Evolutionary conservation across 495 filamentous ascomycete genomes (phyloP).

Genomic region (Trichoderma gamsii): DNA sequence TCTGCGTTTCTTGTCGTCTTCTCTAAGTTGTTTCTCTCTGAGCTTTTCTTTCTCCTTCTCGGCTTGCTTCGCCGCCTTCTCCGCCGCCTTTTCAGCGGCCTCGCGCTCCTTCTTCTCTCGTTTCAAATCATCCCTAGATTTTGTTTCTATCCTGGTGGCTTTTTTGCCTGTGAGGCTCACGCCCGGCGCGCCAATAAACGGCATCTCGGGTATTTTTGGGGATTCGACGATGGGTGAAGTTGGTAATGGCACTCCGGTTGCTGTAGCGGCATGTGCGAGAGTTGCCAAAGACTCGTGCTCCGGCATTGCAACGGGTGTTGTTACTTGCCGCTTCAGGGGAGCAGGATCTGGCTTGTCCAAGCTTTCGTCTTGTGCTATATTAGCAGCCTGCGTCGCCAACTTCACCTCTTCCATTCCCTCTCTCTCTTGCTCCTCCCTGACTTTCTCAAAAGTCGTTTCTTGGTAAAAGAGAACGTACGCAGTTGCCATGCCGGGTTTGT

Average conservation of each 20-base stretch:
- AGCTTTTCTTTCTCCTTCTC: constrained; percentile 63
- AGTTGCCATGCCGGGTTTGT: constrained; percentile 82
- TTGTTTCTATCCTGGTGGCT: constrained; percentile 32
- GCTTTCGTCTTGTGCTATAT: constrained; percentile 41
- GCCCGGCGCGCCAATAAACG: constrained; percentile 31
- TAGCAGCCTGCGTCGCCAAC: constrained; percentile 49
- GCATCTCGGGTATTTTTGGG: constrained; percentile 4
- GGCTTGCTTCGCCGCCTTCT: constrained; percentile 59
- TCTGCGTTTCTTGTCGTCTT: constrained; percentile 44
- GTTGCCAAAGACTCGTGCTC: constrained; percentile 47
- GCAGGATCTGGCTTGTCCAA: constrained; percentile 34
- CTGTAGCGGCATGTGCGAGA: constrained; percentile 56
- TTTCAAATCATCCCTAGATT: constrained; percentile 50
- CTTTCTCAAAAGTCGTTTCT: constrained; percentile 86
- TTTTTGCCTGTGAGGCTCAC: constrained; percentile 25
- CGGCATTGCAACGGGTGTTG: constrained; percentile 37
- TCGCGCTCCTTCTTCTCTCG: constrained; percentile 47
- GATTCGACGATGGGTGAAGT: constrained; percentile 11
- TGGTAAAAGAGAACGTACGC: constrained; percentile 98
- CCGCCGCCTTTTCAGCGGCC: constrained; percentile 58
- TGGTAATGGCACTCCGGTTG: constrained; percentile 39
- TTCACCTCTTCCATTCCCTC: constrained; percentile 65
- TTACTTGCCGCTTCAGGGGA: constrained; percentile 34
- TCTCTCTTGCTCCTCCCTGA: constrained; percentile 73
- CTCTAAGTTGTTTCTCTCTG: constrained; percentile 59